Evolutionary conservation across 495 filamentous ascomycete genomes (phyloP).

Genomic region (Xylaria telfairii): DNA sequence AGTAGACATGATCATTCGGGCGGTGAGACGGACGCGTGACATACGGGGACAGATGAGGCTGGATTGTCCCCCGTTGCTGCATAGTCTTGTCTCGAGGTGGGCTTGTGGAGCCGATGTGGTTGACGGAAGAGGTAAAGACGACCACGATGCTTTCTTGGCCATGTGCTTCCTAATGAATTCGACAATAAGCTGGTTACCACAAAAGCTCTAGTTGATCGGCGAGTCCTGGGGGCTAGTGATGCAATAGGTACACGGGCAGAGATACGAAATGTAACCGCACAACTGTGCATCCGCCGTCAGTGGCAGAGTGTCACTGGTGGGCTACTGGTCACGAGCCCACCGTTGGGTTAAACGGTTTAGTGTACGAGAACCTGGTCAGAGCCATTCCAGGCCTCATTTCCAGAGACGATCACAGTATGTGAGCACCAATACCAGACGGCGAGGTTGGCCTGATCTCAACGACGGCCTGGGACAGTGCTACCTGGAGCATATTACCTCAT

Average conservation of each 20-base stretch:
- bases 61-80: conserved; percentile 17
- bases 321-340: conserved; percentile 26
- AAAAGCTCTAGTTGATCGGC: conserved; percentile 22
- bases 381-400: conserved; percentile 6
- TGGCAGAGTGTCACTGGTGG: conserved; percentile 19
- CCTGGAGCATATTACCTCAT: not conserved
- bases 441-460: not conserved
- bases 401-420: conserved; percentile 7
- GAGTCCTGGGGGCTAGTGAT: conserved; percentile 25
- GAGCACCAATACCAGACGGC: not conserved
- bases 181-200: conserved; percentile 7
- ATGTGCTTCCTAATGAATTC: conserved; percentile 13
- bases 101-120: conserved; percentile 14
- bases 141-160: conserved; percentile 20
- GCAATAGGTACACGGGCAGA: conserved; percentile 15
- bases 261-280: conserved; percentile 24
- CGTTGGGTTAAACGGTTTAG: conserved; percentile 25
- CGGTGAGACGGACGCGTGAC: conserved; percentile 29
- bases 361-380: conserved; percentile 19
- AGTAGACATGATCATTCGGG: conserved; percentile 21
- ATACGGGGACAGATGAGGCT: conserved; percentile 22
- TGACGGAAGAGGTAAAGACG: conserved; percentile 20
- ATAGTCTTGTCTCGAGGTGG: conserved; percentile 17
- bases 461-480: not conserved
- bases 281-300: conserved; percentile 16